These are phyloP conservation scores for Glutinoglossum americanum DNA, from an alignment of 495 filamentous ascomycete species.

Conservation along the genomic window DNA sequence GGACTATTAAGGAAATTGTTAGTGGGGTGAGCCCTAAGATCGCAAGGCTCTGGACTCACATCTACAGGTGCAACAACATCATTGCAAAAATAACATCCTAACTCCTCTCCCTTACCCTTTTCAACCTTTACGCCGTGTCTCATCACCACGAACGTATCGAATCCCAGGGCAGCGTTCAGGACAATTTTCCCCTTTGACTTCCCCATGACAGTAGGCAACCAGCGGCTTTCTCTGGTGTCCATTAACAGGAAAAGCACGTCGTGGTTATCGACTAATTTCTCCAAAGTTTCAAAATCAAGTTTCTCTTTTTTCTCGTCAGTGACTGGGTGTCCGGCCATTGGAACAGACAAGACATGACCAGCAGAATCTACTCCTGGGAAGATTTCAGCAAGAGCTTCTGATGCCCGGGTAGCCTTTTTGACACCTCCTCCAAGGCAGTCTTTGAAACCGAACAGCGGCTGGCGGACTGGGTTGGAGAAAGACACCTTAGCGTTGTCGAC, in stretches of 20 bases:
- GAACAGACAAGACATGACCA: slow-evolving; percentile 64
- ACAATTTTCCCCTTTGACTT: slow-evolving; percentile 85
- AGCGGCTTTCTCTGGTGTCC: slow-evolving; percentile 87
- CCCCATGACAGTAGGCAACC: slow-evolving; percentile 95
- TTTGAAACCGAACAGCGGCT: slow-evolving; percentile 73
- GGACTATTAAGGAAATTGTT: slow-evolving; percentile 36
- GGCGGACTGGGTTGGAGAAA: slow-evolving; percentile 93
- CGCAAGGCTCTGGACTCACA: slow-evolving; percentile 30
- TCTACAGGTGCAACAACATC: slow-evolving; percentile 91
- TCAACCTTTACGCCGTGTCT: slow-evolving; percentile 46
- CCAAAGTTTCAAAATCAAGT: slow-evolving; percentile 51
- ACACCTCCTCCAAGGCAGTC: slow-evolving; percentile 76
- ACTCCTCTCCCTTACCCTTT: slow-evolving; percentile 31
- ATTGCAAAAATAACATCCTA: slow-evolving; percentile 97
- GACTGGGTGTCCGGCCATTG: slow-evolving; percentile 86
- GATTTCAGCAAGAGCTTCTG: slow-evolving; percentile 61
- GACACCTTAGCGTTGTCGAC: slow-evolving; percentile 86
- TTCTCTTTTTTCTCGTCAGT: slow-evolving; percentile 41
- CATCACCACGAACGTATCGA: slow-evolving; percentile 95
- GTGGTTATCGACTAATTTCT: slow-evolving; percentile 59
- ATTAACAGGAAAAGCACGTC: slow-evolving; percentile 89
- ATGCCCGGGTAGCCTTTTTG: slow-evolving; percentile 63
- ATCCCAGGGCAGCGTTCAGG: slow-evolving; percentile 87
- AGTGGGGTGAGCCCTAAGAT: slow-evolving; percentile 13
- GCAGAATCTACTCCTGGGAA: slow-evolving; percentile 72